A percentile compares a stretch with the other conserved stretches of the same genome.
These are phyloP conservation scores for Emydomyces testavorans DNA, from an alignment of 2,329 filamentous ascomycete genomes.

Conservation along the genomic window DNA sequence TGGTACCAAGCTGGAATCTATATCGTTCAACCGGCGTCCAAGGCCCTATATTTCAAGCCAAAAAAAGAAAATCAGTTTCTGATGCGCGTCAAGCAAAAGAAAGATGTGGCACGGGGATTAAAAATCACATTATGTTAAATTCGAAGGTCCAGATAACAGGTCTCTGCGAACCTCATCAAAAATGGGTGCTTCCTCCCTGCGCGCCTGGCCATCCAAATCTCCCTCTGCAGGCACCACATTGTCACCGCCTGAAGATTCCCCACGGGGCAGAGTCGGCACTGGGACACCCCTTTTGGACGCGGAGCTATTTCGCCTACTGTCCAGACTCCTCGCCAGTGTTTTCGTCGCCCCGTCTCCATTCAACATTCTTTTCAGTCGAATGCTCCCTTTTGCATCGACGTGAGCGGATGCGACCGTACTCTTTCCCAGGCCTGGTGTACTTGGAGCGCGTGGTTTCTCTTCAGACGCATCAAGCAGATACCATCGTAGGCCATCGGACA, in stretches of 20 bases:
- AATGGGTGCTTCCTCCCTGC: constrained; percentile 31
- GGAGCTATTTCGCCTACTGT: constrained; percentile 80
- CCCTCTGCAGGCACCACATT: constrained; percentile 28
- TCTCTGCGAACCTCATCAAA: constrained; percentile 41
- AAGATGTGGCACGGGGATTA: neutral
- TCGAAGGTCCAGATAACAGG: constrained; percentile 33
- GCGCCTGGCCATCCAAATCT: constrained; percentile 24
- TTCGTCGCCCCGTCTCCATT: constrained; percentile 63
- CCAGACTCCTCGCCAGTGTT: constrained; percentile 74
- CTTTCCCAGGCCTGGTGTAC: constrained; percentile 84
- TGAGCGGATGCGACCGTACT: constrained; percentile 80
- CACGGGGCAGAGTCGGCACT: constrained; percentile 21
- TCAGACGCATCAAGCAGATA: constrained; percentile 89
- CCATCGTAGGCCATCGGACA: constrained; percentile 91
- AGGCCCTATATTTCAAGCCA: constrained; percentile 14
- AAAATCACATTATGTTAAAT: constrained; percentile 12
- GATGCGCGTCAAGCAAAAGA: constrained; percentile 4
- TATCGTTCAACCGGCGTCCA: neutral
- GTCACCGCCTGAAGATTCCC: constrained; percentile 28
- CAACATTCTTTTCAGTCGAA: constrained; percentile 39
- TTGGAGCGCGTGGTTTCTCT: constrained; percentile 81
- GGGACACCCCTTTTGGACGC: constrained; percentile 60
- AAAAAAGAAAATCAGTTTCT: constrained; percentile 15
- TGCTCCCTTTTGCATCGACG: constrained; percentile 70
- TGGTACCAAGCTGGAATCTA: constrained; percentile 11